Evolutionary conservation across 2,329 filamentous ascomycete genomes (phyloP), one percentile per base, ranked within the genome.

Genomic region (Lachnellula cervina): DNA sequence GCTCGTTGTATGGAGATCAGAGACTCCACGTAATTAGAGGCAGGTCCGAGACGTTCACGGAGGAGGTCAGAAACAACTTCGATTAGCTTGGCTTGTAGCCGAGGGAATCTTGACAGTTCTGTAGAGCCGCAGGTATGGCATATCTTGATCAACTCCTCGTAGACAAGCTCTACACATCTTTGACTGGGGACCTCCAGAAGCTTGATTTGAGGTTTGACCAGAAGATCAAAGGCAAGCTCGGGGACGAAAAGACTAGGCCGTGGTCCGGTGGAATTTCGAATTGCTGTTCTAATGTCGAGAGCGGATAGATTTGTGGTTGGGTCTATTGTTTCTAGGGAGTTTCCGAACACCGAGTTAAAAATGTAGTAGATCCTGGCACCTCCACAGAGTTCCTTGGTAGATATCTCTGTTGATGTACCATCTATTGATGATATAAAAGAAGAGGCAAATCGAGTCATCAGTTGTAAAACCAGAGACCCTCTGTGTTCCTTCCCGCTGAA

Each of bases 401-500:
- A 97, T 59, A 99, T 99, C 70, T 99, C 93, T 14, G 92, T 96
- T 5, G 93, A 97, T 7, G 94, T 99, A 78, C 94, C 94, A 70
- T 99, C 94, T 60, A 99, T 99, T 13, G 94, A 97, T 5, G 94
- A 93, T 69, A 97, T 97, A 74, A 99, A 99, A 0, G 92, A 96
- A 3, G 90, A 94, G 9, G 94, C 94, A 68, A 99, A 99, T 42
- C 94, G 89, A 13, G 94, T 99, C 94, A 99, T 99, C 55, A 96
- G 83, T 73, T 97, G 93, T 60, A 99, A 76, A 56, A 99, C 96
- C 60, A 99, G 80, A 28, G 93, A 96, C 34, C 94, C 94, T 50
- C 93, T 84, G 70, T 99, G 94, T 72, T 97, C 94, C 72, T 96
- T 96, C 66, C 94, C 94, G 61, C 89, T 96, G 71, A 99, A 99